Conservation (phyloP, 2,329 filamentous ascomycete genomes). For the Pseudophaeomoniella oleicola region DNA sequence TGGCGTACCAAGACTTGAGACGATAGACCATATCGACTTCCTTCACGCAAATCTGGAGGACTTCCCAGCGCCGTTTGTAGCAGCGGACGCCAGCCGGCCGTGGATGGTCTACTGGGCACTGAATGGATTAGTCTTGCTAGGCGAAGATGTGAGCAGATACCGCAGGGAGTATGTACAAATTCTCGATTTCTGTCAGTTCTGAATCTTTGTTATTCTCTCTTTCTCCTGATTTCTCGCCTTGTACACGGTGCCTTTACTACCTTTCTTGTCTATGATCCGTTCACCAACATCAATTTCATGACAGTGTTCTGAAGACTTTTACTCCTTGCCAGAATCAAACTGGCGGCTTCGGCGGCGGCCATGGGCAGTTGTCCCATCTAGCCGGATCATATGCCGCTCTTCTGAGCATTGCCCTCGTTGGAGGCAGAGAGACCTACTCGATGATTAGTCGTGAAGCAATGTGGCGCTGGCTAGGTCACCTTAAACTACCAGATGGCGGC, state of each 20-base stretch:
- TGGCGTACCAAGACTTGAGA: constrained; percentile 62
- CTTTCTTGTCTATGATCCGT: no score
- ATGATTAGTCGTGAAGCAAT: constrained; percentile 68
- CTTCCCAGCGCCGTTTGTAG: constrained; percentile 56
- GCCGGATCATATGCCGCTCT: constrained; percentile 79
- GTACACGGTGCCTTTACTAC: no score
- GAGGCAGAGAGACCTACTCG: constrained; percentile 57
- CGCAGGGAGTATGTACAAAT: constrained; percentile 44
- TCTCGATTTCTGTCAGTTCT: not conserved
- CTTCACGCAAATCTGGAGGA: constrained; percentile 34
- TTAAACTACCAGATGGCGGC: constrained; percentile 82
- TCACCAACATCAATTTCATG: no score
- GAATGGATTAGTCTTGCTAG: constrained; percentile 58
- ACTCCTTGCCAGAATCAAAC: constrained; percentile 64
- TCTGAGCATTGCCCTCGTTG: constrained; percentile 64
- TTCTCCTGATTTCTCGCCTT: no score
- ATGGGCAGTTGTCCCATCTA: constrained; percentile 76
- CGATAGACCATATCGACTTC: constrained; percentile 37
- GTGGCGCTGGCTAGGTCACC: constrained; percentile 77
- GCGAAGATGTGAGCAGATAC: constrained; percentile 55
- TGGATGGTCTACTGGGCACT: constrained; percentile 95
- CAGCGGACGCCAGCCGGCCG: constrained; percentile 72
- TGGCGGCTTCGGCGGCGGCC: constrained; percentile 88
- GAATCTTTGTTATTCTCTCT: constrained; percentile 1
- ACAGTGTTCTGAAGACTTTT: constrained; percentile 56